These are phyloP conservation scores for Colletotrichum sansevieriae DNA, from an alignment of 2,329 filamentous ascomycete genomes.

Conservation along the genomic window DNA sequence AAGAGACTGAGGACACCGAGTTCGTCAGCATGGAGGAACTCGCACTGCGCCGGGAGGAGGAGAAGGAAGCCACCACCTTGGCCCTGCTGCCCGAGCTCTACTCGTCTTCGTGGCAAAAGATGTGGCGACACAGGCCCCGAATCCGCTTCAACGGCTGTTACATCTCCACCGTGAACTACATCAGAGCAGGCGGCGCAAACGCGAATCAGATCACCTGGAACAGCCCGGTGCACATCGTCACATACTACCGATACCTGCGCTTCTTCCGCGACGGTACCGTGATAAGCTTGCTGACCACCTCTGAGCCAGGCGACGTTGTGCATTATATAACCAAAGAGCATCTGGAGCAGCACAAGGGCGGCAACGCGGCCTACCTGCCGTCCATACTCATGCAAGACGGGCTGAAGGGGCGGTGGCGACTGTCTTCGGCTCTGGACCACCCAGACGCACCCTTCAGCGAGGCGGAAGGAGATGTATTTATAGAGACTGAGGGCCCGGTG, in stretches of 20 bases:
- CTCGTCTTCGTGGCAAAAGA: conserved; percentile 68
- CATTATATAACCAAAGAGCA: conserved; percentile 83
- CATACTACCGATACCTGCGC: conserved; percentile 94
- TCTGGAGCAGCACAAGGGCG: conserved; percentile 60
- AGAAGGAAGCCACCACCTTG: conserved; percentile 53
- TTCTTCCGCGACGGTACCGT: conserved; percentile 92
- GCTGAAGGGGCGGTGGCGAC: conserved; percentile 62
- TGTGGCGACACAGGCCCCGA: conserved; percentile 87
- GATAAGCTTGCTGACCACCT: conserved; percentile 83
- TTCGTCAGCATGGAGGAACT: conserved; percentile 55
- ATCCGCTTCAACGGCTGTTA: conserved; percentile 96
- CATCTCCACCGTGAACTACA: conserved; percentile 96
- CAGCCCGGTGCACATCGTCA: conserved; percentile 92
- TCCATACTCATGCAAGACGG: conserved; percentile 76
- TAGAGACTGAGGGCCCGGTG: conserved; percentile 89
- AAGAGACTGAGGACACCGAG: conserved; percentile 49
- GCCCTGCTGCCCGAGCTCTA: conserved; percentile 61
- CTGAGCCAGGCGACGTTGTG: conserved; percentile 88
- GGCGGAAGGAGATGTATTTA: conserved; percentile 76
- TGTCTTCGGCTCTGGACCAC: conserved; percentile 53
- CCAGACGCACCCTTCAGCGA: conserved; percentile 51
- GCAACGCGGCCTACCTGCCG: conserved; percentile 51
- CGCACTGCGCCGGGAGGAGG: conserved; percentile 49
- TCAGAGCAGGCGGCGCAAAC: conserved; percentile 81
- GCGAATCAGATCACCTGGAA: conserved; percentile 80